phyloP scores from a whole-genome alignment of 1,139 yeast species.

The Suhomyces choctaworum region DNA sequence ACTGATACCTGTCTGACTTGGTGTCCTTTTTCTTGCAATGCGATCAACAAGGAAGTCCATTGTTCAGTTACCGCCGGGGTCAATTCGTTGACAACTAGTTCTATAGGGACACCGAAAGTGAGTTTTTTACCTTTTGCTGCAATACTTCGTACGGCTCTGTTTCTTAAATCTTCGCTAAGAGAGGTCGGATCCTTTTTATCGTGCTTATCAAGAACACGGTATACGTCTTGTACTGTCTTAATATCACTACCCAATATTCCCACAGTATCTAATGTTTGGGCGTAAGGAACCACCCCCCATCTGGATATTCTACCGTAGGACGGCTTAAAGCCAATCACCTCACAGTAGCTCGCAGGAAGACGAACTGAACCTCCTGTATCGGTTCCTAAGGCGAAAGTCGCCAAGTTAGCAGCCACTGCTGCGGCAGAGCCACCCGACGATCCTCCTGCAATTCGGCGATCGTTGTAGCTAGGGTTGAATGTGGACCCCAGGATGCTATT shows the following conservation, averaged over 20 bases:
- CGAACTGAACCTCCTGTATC: slow-evolving; percentile 98
- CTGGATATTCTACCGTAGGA: slow-evolving; percentile 88
- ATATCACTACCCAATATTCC: slow-evolving; percentile 68
- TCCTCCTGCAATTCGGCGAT: slow-evolving; percentile 69
- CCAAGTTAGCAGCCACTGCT: slow-evolving; percentile 70
- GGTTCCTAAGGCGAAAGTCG: slow-evolving; percentile 75
- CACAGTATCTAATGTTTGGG: slow-evolving; percentile 92
- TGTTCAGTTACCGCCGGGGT: slow-evolving; percentile 44
- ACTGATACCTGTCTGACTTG: slow-evolving; percentile 62
- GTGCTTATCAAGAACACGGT: slow-evolving; percentile 51
- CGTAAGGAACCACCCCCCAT: slow-evolving; percentile 90
- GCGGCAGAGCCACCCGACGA: slow-evolving; percentile 98
- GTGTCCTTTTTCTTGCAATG: slow-evolving; percentile 52
- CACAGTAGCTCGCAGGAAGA: slow-evolving; percentile 86
- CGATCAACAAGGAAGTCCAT: slow-evolving; percentile 44
- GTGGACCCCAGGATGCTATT: slow-evolving; percentile 65
- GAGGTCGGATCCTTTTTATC: slow-evolving; percentile 86
- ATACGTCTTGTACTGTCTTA: slow-evolving; percentile 48
- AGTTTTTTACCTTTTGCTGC: neutral
- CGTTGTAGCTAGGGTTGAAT: slow-evolving; percentile 58
- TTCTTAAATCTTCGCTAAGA: slow-evolving; percentile 41
- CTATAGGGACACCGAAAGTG: slow-evolving; percentile 66
- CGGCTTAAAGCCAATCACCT: slow-evolving; percentile 86
- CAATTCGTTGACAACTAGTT: slow-evolving; percentile 60
- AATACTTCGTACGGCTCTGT: slow-evolving; percentile 16